Percentiles rank a stretch among this genome's conserved stretches.
Conservation (phyloP, 306 rosid species). For the Aeschynomene evenia region DNA sequence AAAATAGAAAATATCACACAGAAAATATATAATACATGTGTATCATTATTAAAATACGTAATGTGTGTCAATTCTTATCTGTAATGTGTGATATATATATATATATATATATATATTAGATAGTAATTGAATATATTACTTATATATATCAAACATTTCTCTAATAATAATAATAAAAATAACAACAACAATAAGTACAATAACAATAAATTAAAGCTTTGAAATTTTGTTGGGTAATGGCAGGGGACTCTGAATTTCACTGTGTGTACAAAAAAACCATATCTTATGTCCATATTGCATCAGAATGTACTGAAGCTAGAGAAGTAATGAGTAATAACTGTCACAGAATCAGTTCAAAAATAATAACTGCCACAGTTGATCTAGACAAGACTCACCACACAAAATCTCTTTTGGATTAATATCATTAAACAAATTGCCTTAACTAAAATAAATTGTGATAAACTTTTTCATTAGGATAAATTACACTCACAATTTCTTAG, state of each 20-base stretch:
- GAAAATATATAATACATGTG: no score
- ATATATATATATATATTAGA: no score
- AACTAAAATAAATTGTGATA: no score
- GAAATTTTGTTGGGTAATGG: constrained; percentile 13
- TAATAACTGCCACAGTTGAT: constrained; percentile 20
- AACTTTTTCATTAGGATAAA: no score
- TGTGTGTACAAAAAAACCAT: constrained; percentile 27
- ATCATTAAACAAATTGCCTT: not conserved
- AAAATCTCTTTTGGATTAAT: not conserved
- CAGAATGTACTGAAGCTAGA: not conserved
- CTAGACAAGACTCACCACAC: constrained; percentile 14
- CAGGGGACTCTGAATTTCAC: constrained; percentile 21
- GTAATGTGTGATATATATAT: no score
- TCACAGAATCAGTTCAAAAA: not conserved
- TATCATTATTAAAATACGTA: no score
- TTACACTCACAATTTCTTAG: no score
- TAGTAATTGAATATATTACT: no score
- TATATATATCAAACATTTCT: no score
- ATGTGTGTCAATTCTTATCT: no score
- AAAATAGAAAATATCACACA: no score
- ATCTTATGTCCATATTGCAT: constrained; percentile 37
- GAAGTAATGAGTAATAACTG: constrained; percentile 16
- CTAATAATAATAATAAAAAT: no score
- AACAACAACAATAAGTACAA: constrained; percentile 13
- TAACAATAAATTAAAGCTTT: constrained; percentile 18